Conservation (phyloP, 495 filamentous ascomycete species). For the Hamigera avellanea region DNA sequence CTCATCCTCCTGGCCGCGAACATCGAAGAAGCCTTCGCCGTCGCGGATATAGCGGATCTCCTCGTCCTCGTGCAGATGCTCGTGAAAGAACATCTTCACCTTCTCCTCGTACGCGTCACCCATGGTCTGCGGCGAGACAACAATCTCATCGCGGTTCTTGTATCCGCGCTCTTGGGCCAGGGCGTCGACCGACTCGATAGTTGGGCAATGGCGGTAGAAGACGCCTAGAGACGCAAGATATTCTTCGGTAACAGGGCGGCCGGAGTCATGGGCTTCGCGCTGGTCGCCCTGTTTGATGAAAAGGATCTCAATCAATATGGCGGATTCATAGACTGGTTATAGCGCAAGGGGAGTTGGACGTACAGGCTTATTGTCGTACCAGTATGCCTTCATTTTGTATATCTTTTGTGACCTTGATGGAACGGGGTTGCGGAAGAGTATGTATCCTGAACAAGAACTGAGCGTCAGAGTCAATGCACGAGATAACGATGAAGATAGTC, state of each 20-base stretch:
- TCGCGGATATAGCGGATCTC: constrained; percentile 96
- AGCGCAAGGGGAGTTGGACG: constrained; percentile 14
- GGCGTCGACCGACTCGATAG: constrained; percentile 51
- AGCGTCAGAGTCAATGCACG: too few relatives aligned
- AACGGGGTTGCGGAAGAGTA: too few relatives aligned
- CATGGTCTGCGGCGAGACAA: constrained; percentile 79
- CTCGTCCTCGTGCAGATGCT: constrained; percentile 97
- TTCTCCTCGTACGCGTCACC: constrained; percentile 73
- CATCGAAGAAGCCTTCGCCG: constrained; percentile 88
- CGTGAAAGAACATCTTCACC: constrained; percentile 83
- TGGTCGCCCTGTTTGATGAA: constrained; percentile 64
- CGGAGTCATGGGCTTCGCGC: constrained; percentile 79
- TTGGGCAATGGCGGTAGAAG: constrained; percentile 56
- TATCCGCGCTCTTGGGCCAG: constrained; percentile 70
- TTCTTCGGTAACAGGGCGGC: constrained; percentile 43
- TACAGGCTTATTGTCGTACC: constrained; percentile 71
- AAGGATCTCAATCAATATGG: too few relatives aligned
- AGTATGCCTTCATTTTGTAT: constrained; percentile 68
- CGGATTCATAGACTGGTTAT: not conserved
- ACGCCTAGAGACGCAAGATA: constrained; percentile 69
- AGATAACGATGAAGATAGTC: too few relatives aligned
- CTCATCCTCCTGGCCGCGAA: constrained; percentile 55
- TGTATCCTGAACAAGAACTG: too few relatives aligned
- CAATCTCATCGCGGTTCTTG: constrained; percentile 90
- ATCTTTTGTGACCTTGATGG: too few relatives aligned